phyloP scores from a whole-genome alignment of 1,284 basidiomycete species.

The Microbotryomycetes sp. region DNA sequence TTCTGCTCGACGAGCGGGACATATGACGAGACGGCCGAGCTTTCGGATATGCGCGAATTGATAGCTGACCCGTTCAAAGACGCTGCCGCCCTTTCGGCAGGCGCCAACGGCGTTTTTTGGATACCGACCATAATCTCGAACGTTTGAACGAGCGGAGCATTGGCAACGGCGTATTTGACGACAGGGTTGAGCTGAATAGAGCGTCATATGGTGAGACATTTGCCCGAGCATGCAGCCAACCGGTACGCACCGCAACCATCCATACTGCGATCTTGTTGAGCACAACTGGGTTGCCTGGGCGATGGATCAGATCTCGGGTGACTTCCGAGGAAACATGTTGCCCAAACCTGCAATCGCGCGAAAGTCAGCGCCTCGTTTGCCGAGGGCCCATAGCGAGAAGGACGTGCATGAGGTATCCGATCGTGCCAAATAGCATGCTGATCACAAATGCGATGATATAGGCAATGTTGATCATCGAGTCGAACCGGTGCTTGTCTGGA shows the following conservation, averaged over 20 bases:
- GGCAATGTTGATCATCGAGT: slow-evolving; percentile 75
- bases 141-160: slow-evolving; percentile 76
- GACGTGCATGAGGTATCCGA: slow-evolving; percentile 72
- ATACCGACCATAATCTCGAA: slow-evolving; percentile 66
- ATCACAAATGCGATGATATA: slow-evolving; percentile 73
- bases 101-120: slow-evolving; percentile 40
- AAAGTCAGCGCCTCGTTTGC: slow-evolving; percentile 3
- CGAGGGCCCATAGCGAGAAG: neutral
- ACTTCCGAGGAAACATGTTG: slow-evolving; percentile 59
- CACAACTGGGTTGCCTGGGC: slow-evolving; percentile 62
- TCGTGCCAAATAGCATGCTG: slow-evolving; percentile 70
- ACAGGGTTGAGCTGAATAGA: slow-evolving; percentile 24
- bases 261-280: slow-evolving; percentile 75
- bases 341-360: slow-evolving; percentile 51
- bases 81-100: neutral
- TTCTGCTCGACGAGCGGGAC: neutral
- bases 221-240: slow-evolving; percentile 40
- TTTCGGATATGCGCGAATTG: neutral
- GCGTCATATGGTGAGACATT: neutral
- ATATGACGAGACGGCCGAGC: neutral
- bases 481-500: slow-evolving; percentile 66
- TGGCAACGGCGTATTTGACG: slow-evolving; percentile 79
- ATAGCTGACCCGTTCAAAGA: slow-evolving; percentile 5
- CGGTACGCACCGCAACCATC: slow-evolving; percentile 79
- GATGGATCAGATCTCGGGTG: slow-evolving; percentile 71